Base-by-base conservation (phyloP, 768 basidiomycete species). In the Pleurotus tuber-regium region DNA sequence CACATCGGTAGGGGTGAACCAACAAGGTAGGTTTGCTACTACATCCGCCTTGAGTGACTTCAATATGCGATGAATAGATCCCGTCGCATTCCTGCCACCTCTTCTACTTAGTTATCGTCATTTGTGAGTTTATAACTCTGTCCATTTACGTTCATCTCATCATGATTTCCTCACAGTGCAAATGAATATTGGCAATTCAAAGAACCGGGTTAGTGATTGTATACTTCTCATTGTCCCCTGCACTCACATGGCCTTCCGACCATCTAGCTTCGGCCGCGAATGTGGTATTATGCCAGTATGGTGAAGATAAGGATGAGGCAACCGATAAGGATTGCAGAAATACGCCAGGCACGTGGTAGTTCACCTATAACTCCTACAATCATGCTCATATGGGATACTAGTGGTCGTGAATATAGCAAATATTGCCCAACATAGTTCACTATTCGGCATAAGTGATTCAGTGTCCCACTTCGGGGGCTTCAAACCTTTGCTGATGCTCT, bases 61-160 rank as follows among this genome's bases (percentile, higher is more conserved):
- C 35, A 16, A n/a, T 16, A 5, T 16, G n/a, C 33, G 21, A 38
- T 5, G 21, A 8, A 18, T 19, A 48, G 46, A 48, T 35, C 46
- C 46, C 16, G 31, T 48, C 4, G 31, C 46, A 33, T 48, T 48
- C 31, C 29, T 48, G 11, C 46, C 46, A 35, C 31, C 46, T 33
- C 31, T 48, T n/a, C 21, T 48, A 24, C 31, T 48, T n/a, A 21
- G 46, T 3, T 48, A 48, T 35, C 46, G 46, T 2, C 46, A 48
- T 21, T 48, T 48, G 46, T 33, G 12, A 19, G 46, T 48, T 21
- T 25, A n/a, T n/a, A n/a, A n/a, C n/a, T n/a, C n/a, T n/a, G n/a
- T n/a, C n/a, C n/a, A n/a, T n/a, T n/a, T n/a, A n/a, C n/a, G n/a
- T n/a, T n/a, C n/a, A n/a, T n/a, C n/a, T n/a, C n/a, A n/a, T n/a